phyloP scores from a whole-genome alignment of 345 rosid species.

The Melaleuca alternifolia region DNA sequence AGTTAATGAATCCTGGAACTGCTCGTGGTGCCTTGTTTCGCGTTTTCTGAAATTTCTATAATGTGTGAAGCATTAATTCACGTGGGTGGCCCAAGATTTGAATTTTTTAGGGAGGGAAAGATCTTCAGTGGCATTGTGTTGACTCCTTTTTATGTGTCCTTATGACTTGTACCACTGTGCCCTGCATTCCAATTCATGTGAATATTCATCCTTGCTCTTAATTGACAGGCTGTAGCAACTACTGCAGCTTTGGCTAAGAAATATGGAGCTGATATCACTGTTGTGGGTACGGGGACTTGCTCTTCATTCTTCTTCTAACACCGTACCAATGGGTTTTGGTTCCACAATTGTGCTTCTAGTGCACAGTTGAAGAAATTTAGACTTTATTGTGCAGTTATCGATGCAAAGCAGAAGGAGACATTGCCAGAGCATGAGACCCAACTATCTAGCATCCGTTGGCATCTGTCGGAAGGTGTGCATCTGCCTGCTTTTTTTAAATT shows the following conservation, averaged over 20 bases:
- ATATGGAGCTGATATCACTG: constrained; percentile 91
- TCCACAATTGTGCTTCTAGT: background rate
- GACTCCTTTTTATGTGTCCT: background rate
- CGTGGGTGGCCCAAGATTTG: background rate
- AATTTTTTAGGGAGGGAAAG: background rate
- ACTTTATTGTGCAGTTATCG: constrained; percentile 52
- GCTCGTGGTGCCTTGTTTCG: background rate
- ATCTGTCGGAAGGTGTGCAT: constrained; percentile 59
- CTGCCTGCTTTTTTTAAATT: background rate
- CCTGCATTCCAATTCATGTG: background rate
- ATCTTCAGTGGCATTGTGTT: background rate
- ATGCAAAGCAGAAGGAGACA: constrained; percentile 62
- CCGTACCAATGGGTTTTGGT: background rate
- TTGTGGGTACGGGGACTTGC: constrained; percentile 48
- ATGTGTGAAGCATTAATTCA: background rate
- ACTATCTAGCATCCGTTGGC: constrained; percentile 82
- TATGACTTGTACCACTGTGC: background rate
- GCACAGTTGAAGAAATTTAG: constrained; percentile 11
- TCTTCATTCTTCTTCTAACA: background rate
- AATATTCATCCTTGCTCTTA: background rate
- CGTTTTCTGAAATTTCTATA: background rate
- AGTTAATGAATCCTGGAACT: background rate
- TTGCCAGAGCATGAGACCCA: constrained; percentile 76
- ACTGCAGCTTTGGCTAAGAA: constrained; percentile 78
- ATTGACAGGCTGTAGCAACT: constrained; percentile 77